Evolutionary conservation across 2,329 filamentous ascomycete genomes (phyloP).

Genomic region (Sporothrix curviconia): DNA sequence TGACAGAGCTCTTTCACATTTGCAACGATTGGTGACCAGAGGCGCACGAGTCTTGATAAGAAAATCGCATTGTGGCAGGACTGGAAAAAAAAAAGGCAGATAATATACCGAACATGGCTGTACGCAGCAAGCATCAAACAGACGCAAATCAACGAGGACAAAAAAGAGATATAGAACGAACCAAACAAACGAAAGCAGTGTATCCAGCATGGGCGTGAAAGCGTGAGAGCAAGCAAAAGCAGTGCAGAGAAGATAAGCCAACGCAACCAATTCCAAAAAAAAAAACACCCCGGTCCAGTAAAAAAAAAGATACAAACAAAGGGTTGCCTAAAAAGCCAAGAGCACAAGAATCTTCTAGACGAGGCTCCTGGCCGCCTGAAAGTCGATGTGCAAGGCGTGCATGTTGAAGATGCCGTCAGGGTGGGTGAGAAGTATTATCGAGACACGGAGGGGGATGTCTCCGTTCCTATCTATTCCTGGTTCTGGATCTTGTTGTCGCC

Average conservation of each 20-base stretch:
- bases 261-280: not conserved
- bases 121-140: not conserved
- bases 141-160: not conserved
- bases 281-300: not conserved
- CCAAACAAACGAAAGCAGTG: not conserved
- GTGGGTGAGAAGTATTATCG: not conserved
- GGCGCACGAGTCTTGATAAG: not conserved
- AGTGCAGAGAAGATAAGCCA: no score
- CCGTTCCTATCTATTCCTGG: constrained; percentile 40
- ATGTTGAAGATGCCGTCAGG: not conserved
- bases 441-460: no score
- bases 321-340: not conserved
- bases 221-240: not conserved
- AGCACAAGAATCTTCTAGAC: no score
- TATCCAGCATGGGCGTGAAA: not conserved
- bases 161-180: not conserved
- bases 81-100: constrained; percentile 14
- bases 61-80: not conserved
- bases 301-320: not conserved
- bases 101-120: not conserved
- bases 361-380: no score
- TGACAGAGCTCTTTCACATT: not conserved
- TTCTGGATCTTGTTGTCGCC: constrained; percentile 88
- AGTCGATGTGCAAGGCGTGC: not conserved
- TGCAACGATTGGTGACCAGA: no score